Conservation (phyloP, 78 protist species). For the Monocercomonoides exilis region DNA sequence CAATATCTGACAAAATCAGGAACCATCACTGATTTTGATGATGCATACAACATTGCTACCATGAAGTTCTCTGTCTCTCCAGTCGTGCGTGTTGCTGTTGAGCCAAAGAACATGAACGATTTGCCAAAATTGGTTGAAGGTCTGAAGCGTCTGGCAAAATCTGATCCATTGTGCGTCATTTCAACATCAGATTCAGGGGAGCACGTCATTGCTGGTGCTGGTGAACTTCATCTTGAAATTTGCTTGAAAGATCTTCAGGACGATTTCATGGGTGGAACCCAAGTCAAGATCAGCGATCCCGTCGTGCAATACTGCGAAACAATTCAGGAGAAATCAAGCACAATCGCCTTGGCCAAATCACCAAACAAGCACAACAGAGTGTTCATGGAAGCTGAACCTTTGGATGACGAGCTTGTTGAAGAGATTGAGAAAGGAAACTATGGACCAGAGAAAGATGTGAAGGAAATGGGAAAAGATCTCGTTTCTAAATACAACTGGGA, state of each 20-base stretch:
- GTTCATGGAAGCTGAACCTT: conserved; percentile 70
- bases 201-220: conserved; percentile 98
- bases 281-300: too few relatives aligned
- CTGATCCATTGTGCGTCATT: conserved; percentile 85
- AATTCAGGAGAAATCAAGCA: conserved; percentile 53
- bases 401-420: too few relatives aligned
- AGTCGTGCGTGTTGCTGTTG: conserved; percentile 99
- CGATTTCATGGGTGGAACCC: too few relatives aligned
- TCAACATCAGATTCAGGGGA: conserved; percentile 91
- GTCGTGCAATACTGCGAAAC: too few relatives aligned
- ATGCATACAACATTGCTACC: conserved; percentile 69
- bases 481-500: conserved; percentile 77
- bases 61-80: conserved; percentile 99
- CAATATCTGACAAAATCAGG: conserved; percentile 98
- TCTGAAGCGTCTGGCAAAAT: too few relatives aligned
- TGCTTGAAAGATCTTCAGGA: too few relatives aligned
- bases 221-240: conserved; percentile 97
- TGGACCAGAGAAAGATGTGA: conserved; percentile 71
- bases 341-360: conserved; percentile 83
- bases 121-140: conserved; percentile 96
- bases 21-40: conserved; percentile 85
- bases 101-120: conserved; percentile 88
- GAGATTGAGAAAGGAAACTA: conserved; percentile 59
- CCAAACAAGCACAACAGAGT: conserved; percentile 99
- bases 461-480: too few relatives aligned